Conservation (phyloP, 1,139 yeast genomes). For the Taphrina flavorubra region DNA sequence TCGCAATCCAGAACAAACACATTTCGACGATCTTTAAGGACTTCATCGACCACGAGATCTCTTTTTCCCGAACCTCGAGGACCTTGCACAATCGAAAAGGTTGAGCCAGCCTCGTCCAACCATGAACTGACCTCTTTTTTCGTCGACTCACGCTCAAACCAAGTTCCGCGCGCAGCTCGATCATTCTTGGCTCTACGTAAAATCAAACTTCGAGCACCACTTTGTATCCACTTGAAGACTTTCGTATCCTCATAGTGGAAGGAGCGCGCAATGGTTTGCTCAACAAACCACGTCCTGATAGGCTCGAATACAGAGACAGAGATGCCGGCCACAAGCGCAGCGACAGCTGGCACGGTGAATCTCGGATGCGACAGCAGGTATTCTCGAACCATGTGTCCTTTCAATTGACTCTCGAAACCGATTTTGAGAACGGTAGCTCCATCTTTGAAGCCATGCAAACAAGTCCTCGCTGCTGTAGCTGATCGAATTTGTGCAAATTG, state of each 20-base stretch:
- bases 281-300: slow-evolving; percentile 79
- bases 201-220: slow-evolving; percentile 49
- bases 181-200: slow-evolving; percentile 49
- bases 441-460: slow-evolving; percentile 72
- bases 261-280: slow-evolving; percentile 67
- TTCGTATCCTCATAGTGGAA: slow-evolving; percentile 48
- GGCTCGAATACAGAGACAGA: slow-evolving; percentile 93
- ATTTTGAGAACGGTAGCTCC: slow-evolving; percentile 70
- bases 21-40: slow-evolving; percentile 59
- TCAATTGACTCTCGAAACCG: slow-evolving; percentile 66
- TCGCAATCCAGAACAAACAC: slow-evolving; percentile 80
- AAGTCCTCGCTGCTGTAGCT: slow-evolving; percentile 87
- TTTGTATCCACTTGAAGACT: slow-evolving; percentile 45
- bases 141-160: slow-evolving; percentile 57
- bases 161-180: slow-evolving; percentile 30
- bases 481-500: slow-evolving; percentile 64
- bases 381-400: slow-evolving; percentile 55
- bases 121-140: slow-evolving; percentile 73
- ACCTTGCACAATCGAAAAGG: slow-evolving; percentile 82
- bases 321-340: slow-evolving; percentile 70
- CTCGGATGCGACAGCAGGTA: slow-evolving; percentile 77
- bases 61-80: slow-evolving; percentile 94
- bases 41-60: slow-evolving; percentile 74
- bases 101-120: slow-evolving; percentile 76
- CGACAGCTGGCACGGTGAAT: slow-evolving; percentile 70